Percentiles rank a stretch among this genome's conserved stretches.
Evolutionary conservation across 352 stramenopile species (phyloP).

Genomic region (Globisporangium spinosum): DNA sequence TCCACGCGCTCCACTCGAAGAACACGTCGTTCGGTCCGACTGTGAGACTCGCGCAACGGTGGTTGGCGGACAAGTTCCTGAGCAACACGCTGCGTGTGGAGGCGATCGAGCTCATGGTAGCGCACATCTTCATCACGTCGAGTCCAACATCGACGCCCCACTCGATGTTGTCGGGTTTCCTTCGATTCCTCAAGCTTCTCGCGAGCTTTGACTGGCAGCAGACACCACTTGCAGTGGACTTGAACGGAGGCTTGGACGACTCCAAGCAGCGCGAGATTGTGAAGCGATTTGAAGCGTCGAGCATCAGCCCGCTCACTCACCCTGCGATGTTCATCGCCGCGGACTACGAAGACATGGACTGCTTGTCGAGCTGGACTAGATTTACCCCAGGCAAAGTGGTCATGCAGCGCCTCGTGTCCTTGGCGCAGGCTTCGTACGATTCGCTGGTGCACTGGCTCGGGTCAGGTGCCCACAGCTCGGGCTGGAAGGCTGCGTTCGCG

Average conservation of each 20-base stretch:
- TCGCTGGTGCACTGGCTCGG: constrained; percentile 57
- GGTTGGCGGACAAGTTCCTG: constrained; percentile 77
- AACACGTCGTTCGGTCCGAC: constrained; percentile 77
- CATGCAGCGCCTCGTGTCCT: constrained; percentile 55
- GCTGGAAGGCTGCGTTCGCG: constrained; percentile 66
- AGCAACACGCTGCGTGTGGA: constrained; percentile 66
- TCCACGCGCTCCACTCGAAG: constrained; percentile 77
- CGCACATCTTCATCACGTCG: constrained; percentile 60
- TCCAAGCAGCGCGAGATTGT: constrained; percentile 60
- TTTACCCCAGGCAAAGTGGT: constrained; percentile 59
- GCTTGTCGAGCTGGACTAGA: constrained; percentile 78
- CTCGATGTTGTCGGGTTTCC: constrained; percentile 77
- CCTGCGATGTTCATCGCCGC: constrained; percentile 75
- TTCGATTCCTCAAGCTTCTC: constrained; percentile 74
- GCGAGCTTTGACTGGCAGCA: constrained; percentile 73
- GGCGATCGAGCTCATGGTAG: constrained; percentile 77
- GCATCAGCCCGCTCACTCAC: constrained; percentile 45
- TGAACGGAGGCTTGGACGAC: constrained; percentile 61
- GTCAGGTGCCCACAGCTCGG: constrained; percentile 40
- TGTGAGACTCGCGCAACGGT: constrained; percentile 76
- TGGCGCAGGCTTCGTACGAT: constrained; percentile 59
- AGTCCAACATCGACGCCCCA: constrained; percentile 49
- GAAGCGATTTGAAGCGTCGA: constrained; percentile 77
- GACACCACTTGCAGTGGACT: constrained; percentile 65
- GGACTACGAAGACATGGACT: constrained; percentile 79